These are phyloP conservation scores for Bipolaris zeicola DNA, from an alignment of 2,329 filamentous ascomycete species.

Conservation along the genomic window DNA sequence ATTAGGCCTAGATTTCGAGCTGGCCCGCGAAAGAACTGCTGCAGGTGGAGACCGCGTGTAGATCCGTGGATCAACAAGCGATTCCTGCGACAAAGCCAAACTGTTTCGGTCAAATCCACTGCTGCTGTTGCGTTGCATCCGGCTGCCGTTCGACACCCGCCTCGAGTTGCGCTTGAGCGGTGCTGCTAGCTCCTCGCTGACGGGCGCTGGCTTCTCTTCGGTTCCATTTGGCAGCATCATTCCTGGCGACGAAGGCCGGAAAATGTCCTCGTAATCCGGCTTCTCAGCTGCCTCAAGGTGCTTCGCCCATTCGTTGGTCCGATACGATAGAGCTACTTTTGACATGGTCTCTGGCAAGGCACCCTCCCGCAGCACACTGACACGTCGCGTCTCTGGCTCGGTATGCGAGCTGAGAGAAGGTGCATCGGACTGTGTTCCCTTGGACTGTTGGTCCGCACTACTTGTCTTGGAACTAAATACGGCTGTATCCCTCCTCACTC, in stretches of 20 bases:
- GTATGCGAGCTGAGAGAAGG: slow-evolving; percentile 32
- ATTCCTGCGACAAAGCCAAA: slow-evolving; percentile 32
- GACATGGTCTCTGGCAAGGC: slow-evolving; percentile 74
- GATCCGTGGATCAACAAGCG: slow-evolving; percentile 20
- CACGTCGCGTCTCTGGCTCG: slow-evolving; percentile 48
- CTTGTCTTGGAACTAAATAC: slow-evolving; percentile 24
- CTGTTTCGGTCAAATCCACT: slow-evolving; percentile 24
- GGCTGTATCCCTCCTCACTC: slow-evolving; percentile 27
- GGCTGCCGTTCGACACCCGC: slow-evolving; percentile 30
- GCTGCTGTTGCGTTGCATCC: slow-evolving; percentile 24
- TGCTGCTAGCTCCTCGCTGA: slow-evolving; percentile 35
- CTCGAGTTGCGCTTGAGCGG: slow-evolving; percentile 32
- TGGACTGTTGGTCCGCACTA: slow-evolving; percentile 34
- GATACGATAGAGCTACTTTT: slow-evolving; percentile 77
- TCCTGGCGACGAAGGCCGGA: slow-evolving; percentile 54
- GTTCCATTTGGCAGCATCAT: slow-evolving; percentile 45
- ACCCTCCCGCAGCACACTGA: slow-evolving; percentile 52
- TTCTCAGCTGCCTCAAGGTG: slow-evolving; percentile 78
- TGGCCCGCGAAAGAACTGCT: slow-evolving; percentile 29
- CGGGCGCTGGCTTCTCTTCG: slow-evolving; percentile 62
- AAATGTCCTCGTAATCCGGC: slow-evolving; percentile 68
- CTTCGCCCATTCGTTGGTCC: slow-evolving; percentile 96
- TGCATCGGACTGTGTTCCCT: slow-evolving; percentile 50
- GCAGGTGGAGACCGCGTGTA: slow-evolving; percentile 28
- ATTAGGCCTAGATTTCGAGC: slow-evolving; percentile 21